Conservation (phyloP, 1,284 basidiomycete species). For the Ganoderma lingzhi region DNA sequence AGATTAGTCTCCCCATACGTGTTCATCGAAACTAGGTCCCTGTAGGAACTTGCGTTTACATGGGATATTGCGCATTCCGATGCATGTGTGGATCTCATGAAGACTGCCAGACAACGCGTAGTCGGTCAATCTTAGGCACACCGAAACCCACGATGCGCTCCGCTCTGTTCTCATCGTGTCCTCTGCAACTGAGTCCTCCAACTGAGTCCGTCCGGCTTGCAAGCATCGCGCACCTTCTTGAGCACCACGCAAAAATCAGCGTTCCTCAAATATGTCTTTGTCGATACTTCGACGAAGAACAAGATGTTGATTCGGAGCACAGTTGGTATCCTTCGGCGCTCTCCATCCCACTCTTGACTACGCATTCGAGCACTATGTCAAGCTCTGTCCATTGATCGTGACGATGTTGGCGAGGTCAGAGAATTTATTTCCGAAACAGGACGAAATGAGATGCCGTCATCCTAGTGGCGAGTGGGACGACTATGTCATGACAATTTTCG, state of each 20-base stretch:
- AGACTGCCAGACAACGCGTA: background rate
- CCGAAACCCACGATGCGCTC: background rate
- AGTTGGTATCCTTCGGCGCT: background rate
- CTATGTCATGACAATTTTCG: background rate
- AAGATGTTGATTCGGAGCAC: background rate
- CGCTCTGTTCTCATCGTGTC: too few species aligned
- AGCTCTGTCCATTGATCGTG: too few species aligned
- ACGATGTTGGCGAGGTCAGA: background rate
- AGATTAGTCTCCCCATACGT: background rate
- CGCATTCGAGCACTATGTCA: background rate
- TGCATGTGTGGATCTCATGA: background rate
- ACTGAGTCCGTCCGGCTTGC: background rate
- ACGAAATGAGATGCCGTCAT: background rate
- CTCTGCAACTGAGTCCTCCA: too few species aligned
- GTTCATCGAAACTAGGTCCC: background rate
- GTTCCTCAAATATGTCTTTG: background rate
- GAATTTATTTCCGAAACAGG: background rate
- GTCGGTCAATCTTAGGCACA: background rate
- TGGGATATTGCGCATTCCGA: background rate
- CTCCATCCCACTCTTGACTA: background rate
- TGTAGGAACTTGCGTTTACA: background rate
- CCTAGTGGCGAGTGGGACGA: background rate
- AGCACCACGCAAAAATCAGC: background rate
- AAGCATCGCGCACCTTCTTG: background rate
- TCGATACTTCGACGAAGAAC: background rate